Evolutionary conservation across 805 yeast genomes (phyloP).

Genomic region (Saturnispora silvae): DNA sequence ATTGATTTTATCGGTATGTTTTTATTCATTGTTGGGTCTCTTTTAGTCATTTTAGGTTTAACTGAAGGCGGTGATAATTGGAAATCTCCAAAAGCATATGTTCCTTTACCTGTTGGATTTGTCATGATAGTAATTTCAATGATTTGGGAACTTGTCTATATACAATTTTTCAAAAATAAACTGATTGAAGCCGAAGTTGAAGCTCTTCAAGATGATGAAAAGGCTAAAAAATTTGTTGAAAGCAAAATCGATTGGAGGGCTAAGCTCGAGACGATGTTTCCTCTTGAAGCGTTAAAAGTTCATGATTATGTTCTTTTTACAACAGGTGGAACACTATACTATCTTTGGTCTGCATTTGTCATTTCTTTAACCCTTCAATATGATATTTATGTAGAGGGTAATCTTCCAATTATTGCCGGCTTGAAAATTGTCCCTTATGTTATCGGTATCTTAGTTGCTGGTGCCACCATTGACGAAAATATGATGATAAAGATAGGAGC

Average conservation of each 20-base stretch:
- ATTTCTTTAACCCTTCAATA: conserved; percentile 11
- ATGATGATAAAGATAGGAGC: conserved; percentile 16
- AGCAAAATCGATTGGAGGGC: conserved; percentile 11
- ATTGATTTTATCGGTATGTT: conserved; percentile 30
- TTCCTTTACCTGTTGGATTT: conserved; percentile 32
- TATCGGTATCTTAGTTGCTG: conserved; percentile 23
- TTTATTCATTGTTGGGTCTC: conserved; percentile 26
- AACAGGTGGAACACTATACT: conserved; percentile 9
- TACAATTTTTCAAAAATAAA: conserved; percentile 10
- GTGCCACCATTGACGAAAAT: conserved; percentile 14
- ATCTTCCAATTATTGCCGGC: conserved; percentile 27
- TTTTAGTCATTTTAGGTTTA: conserved; percentile 33
- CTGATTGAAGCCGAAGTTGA: background rate
- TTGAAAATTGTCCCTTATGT: conserved; percentile 28
- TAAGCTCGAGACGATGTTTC: conserved; percentile 15
- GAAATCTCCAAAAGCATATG: conserved; percentile 32
- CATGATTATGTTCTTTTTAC: conserved; percentile 15
- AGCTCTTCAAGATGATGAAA: conserved; percentile 2
- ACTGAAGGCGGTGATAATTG: conserved; percentile 37
- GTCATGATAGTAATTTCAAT: conserved; percentile 21
- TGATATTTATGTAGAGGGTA: conserved; percentile 21
- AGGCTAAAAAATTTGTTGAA: background rate
- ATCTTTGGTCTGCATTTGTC: conserved; percentile 8
- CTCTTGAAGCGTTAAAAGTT: conserved; percentile 14
- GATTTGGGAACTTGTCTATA: conserved; percentile 23